These are phyloP conservation scores for Penicillium digitatum DNA, from an alignment of 2,329 filamentous ascomycete genomes.

Conservation along the genomic window DNA sequence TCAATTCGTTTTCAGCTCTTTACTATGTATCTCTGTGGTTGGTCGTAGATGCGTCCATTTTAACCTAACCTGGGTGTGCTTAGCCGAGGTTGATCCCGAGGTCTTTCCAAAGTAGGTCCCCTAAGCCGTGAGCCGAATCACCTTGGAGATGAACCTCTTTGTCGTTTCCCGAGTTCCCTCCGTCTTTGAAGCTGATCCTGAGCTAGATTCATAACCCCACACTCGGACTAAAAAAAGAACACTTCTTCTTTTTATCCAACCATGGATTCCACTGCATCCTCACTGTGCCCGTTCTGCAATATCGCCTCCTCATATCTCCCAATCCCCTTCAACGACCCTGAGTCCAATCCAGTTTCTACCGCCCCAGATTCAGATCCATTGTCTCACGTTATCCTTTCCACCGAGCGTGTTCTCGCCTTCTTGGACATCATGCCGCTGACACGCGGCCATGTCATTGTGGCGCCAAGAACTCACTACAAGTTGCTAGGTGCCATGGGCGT, in stretches of 20 bases:
- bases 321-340: slow-evolving; percentile 25
- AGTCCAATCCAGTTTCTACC: slow-evolving; percentile 19
- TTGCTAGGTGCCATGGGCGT: slow-evolving; percentile 70
- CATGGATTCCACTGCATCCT: slow-evolving; percentile 15
- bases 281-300: slow-evolving; percentile 55
- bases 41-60: not conserved
- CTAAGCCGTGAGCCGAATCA: not conserved
- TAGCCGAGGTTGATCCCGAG: slow-evolving; percentile 13
- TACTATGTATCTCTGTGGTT: not conserved
- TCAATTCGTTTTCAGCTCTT: slow-evolving; percentile 1
- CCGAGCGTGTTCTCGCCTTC: slow-evolving; percentile 74
- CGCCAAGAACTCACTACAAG: slow-evolving; percentile 69
- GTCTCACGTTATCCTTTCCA: slow-evolving; percentile 67
- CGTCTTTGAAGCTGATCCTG: not conserved
- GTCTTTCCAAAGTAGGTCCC: not conserved
- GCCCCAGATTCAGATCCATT: slow-evolving; percentile 14
- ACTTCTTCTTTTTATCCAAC: not conserved
- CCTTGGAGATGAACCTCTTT: not conserved
- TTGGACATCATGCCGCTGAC: slow-evolving; percentile 90
- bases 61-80: not conserved
- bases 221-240: not conserved
- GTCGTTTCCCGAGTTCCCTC: not conserved
- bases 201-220: too few relatives aligned
- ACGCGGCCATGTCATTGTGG: slow-evolving; percentile 76
- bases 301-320: slow-evolving; percentile 53